A percentile compares a stretch with the other conserved stretches of the same genome.
phyloP scores from a whole-genome alignment of 2,329 filamentous ascomycete genomes.

The Acrodontium crateriforme region DNA sequence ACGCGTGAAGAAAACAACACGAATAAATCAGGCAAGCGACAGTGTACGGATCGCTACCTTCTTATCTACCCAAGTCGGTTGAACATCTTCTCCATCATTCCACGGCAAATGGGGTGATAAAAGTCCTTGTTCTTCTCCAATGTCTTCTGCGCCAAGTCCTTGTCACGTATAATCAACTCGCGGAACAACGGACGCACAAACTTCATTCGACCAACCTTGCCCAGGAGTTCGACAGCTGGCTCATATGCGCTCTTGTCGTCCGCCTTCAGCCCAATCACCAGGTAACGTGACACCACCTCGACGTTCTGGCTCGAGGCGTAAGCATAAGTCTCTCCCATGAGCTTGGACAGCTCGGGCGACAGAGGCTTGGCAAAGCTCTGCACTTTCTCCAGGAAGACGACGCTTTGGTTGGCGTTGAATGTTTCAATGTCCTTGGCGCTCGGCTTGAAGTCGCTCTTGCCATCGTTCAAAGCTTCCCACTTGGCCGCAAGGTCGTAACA shows the following conservation, averaged over 20 bases:
- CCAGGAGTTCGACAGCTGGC: constrained; percentile 60
- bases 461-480: constrained; percentile 49
- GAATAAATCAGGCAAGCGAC: too few relatives aligned
- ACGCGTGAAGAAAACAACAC: too few relatives aligned
- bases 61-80: constrained; percentile 11
- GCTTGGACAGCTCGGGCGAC: constrained; percentile 48
- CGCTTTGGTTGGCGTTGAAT: constrained; percentile 75
- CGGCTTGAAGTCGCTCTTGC: constrained; percentile 41
- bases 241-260: constrained; percentile 55
- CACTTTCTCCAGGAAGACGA: constrained; percentile 77
- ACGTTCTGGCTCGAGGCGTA: constrained; percentile 67
- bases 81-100: constrained; percentile 62
- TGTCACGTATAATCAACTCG: constrained; percentile 59
- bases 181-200: constrained; percentile 81
- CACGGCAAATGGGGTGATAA: constrained; percentile 86
- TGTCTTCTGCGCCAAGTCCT: constrained; percentile 60
- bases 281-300: constrained; percentile 71
- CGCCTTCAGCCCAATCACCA: constrained; percentile 63
- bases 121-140: constrained; percentile 83
- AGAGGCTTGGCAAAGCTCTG: constrained; percentile 55
- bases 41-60: constrained; percentile 1
- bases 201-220: constrained; percentile 87
- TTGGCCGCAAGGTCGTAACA: constrained; percentile 72
- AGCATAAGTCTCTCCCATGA: constrained; percentile 62
- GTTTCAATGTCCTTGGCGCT: constrained; percentile 51